A percentile compares a stretch with the other conserved stretches of the same genome.
phyloP scores from a whole-genome alignment of 2,329 filamentous ascomycete species.

The Fusarium sororula region DNA sequence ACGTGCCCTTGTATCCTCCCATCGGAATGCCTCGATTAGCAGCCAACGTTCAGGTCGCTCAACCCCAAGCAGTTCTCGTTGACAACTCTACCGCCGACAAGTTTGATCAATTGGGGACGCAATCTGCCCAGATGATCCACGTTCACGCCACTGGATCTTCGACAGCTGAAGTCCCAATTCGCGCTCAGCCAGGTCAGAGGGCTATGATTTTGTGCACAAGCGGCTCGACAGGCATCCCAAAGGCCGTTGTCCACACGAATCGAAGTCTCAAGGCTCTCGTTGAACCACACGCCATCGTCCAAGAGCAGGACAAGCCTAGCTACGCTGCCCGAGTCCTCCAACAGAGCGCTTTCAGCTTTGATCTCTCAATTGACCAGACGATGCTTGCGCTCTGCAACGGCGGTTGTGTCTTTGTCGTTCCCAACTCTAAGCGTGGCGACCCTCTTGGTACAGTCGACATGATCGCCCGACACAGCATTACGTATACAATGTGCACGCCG shows the following conservation, averaged over 20 bases:
- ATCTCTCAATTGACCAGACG: conserved; percentile 15
- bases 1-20: conserved; percentile 9
- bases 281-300: neutral
- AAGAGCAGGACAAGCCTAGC: neutral
- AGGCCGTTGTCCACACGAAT: neutral
- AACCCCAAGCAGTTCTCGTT: conserved; percentile 4
- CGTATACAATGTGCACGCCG: conserved; percentile 3
- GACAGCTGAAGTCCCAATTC: neutral
- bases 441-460: conserved; percentile 3
- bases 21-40: neutral
- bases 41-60: neutral
- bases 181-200: neutral
- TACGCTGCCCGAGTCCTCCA: conserved; percentile 6
- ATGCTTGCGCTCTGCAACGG: conserved; percentile 12
- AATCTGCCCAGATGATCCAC: neutral
- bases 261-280: neutral
- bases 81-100: neutral
- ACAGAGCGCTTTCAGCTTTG: conserved; percentile 24
- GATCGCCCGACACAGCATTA: conserved; percentile 3
- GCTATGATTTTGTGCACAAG: conserved; percentile 21
- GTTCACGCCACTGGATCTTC: neutral
- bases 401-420: conserved; percentile 1
- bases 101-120: neutral
- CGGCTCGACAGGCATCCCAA: conserved; percentile 15
- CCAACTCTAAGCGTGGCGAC: neutral